A percentile compares a stretch with the other conserved stretches of the same genome.
phyloP scores from a whole-genome alignment of 306 rosid genomes.

The Prunus padus region DNA sequence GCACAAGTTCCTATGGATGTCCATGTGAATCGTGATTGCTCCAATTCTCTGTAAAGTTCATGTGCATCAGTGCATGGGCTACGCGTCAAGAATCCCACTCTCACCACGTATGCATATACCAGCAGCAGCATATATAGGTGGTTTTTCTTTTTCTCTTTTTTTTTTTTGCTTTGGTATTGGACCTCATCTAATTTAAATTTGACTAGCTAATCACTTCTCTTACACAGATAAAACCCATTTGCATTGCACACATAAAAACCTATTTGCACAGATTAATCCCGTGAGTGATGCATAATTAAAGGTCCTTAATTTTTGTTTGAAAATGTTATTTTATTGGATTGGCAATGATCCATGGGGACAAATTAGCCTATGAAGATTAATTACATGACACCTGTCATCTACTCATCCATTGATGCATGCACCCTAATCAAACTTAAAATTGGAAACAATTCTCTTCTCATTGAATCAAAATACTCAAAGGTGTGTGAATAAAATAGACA shows the following conservation, averaged over 20 bases:
- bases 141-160: background rate
- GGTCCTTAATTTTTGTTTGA: background rate
- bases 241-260: background rate
- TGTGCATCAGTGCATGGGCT: background rate
- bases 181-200: background rate
- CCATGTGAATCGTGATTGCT: constrained; percentile 37
- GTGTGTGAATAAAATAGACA: background rate
- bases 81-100: background rate
- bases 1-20: constrained; percentile 50
- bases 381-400: background rate
- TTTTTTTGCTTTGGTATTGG: background rate
- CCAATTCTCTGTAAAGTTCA: constrained; percentile 23
- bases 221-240: background rate
- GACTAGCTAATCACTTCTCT: background rate
- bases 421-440: background rate
- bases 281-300: background rate
- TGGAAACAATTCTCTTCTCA: background rate
- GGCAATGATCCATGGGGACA: background rate
- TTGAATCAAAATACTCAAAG: background rate
- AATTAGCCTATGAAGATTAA: background rate
- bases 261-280: background rate
- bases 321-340: background rate
- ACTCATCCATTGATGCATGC: background rate
- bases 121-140: background rate
- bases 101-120: background rate